Evolutionary conservation across 768 basidiomycete species (phyloP).

Genomic region (Tephrocybe sp.): DNA sequence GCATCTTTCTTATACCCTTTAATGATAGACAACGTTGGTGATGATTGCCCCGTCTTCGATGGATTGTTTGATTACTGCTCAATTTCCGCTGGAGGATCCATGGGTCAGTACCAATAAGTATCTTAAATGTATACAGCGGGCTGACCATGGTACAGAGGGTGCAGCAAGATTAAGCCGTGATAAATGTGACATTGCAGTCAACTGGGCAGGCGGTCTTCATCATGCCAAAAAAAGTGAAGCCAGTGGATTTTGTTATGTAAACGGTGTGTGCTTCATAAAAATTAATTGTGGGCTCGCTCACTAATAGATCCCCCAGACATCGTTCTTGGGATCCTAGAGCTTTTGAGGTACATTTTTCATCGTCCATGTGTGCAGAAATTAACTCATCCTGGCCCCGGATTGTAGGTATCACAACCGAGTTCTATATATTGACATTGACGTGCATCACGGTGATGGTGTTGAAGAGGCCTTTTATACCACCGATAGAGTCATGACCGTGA

Average conservation of each 20-base stretch:
- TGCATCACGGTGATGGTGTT: constrained; percentile 98
- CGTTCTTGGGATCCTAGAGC: constrained; percentile 92
- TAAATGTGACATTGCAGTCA: constrained; percentile 98
- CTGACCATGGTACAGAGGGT: constrained; percentile 65
- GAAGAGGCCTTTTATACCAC: constrained; percentile 99
- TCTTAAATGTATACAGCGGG: constrained; percentile 2
- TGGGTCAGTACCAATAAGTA: constrained; percentile 62
- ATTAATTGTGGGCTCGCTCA: neutral
- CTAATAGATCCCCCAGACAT: constrained; percentile 59
- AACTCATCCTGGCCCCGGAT: neutral
- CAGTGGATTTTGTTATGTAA: constrained; percentile 98
- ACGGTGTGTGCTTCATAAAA: constrained; percentile 52
- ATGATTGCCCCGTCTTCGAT: constrained; percentile 98
- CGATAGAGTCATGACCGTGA: constrained; percentile 97
- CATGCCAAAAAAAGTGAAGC: constrained; percentile 99
- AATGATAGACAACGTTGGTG: constrained; percentile 89
- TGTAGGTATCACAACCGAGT: constrained; percentile 88
- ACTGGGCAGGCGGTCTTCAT: constrained; percentile 98
- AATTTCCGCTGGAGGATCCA: constrained; percentile 98
- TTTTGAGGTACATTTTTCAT: constrained; percentile 60
- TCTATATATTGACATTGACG: constrained; percentile 97
- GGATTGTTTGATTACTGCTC: constrained; percentile 99
- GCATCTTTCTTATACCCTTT: neutral
- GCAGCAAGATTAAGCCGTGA: constrained; percentile 92
- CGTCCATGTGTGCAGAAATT: neutral